These are phyloP conservation scores for Clonostachys byssicola DNA, from an alignment of 2,329 filamentous ascomycete species.

Conservation along the genomic window DNA sequence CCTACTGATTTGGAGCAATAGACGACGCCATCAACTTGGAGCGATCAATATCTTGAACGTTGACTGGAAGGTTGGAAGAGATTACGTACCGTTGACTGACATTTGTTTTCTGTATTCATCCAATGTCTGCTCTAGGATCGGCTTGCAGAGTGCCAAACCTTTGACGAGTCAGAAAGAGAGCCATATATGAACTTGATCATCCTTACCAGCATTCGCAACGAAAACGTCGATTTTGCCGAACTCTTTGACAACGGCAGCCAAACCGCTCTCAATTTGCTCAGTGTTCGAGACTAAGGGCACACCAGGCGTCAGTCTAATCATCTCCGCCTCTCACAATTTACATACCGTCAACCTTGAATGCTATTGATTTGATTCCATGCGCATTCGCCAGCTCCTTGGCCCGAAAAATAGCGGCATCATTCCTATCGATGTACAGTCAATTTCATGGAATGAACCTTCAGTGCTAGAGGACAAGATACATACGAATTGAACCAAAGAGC, in stretches of 20 bases:
- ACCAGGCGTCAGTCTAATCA: background rate
- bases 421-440: slow-evolving; percentile 2
- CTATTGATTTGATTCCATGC: slow-evolving; percentile 27
- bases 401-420: slow-evolving; percentile 26
- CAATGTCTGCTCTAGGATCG: slow-evolving; percentile 46
- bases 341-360: slow-evolving; percentile 37
- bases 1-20: slow-evolving; percentile 33
- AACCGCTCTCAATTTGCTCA: slow-evolving; percentile 22
- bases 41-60: no score
- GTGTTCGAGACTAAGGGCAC: slow-evolving; percentile 31
- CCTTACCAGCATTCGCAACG: slow-evolving; percentile 33
- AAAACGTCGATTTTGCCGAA: slow-evolving; percentile 37
- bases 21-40: slow-evolving; percentile 35
- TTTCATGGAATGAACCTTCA: background rate
- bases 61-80: background rate
- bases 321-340: background rate
- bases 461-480: slow-evolving; percentile 1
- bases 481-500: slow-evolving; percentile 25
- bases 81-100: slow-evolving; percentile 44
- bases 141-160: slow-evolving; percentile 48
- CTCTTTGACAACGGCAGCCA: slow-evolving; percentile 25
- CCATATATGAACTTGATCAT: background rate
- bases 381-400: slow-evolving; percentile 21
- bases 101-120: slow-evolving; percentile 46
- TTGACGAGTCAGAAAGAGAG: background rate